Base-by-base conservation (phyloP, 2,329 filamentous ascomycete species). In the Lasiodiplodia theobromae region DNA sequence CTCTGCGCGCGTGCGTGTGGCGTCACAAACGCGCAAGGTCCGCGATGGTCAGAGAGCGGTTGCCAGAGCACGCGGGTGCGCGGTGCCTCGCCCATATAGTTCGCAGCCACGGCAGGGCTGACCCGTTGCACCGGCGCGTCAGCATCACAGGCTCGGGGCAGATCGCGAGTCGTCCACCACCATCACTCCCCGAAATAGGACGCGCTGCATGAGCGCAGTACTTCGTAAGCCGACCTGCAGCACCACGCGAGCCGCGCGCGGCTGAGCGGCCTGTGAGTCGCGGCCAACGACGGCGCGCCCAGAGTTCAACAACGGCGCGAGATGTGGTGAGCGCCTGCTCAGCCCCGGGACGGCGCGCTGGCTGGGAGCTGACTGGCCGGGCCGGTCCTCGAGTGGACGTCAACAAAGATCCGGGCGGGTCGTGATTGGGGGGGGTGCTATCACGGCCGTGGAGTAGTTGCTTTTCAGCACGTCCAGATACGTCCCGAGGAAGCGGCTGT, bases 141-240 rank as follows among this genome's bases (percentile, higher is more conserved):
- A 64, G 60, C 60, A 64, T 52, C 44, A 52, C 60, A 64, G 60
- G 60, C 60, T 49, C 44, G 40, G 44, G 23, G 60, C 47, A 38
- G 60, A 52, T 52, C 60, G 58, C 18, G 23, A 38, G 37, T 23
- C 23, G 38, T 63, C 58, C 25, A 38, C 57, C 38, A 44, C 38
- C 23, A 1, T 40, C 23, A 28, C 31, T 34, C 7, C 58, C 58
- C 21, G 34, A 52, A 64, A 64, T 64, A 64, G 60, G 60, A 16
- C 31, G 60, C 11, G 31, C 28, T 52, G 60, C 60, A 64, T 37
- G 44, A 21, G 60, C 16, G 44, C 60, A 31, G 57, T 38, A 62
- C 57, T 38, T 40, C 47, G 38, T 25, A 8, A 10, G 58, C 58
- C 58, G 40, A 25, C 58, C 16, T 63, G 58, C 58, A 63, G 58